Percentiles rank a stretch among this genome's conserved stretches.
These are phyloP conservation scores for Fusarium continuum DNA, from an alignment of 2,329 filamentous ascomycete species.

Conservation along the genomic window DNA sequence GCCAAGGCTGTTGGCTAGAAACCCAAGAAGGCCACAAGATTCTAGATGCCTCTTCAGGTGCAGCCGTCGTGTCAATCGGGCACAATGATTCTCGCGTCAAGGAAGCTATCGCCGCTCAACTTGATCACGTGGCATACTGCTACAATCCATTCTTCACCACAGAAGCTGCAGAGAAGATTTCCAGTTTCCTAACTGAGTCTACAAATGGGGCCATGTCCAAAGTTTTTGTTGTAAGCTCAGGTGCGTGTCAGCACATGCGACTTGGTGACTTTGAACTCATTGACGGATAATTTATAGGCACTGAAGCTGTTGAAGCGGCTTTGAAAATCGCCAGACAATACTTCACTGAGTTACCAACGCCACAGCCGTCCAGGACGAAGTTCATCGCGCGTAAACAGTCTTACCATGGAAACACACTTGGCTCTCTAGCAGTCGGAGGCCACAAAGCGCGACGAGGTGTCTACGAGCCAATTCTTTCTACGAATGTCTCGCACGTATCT, in stretches of 20 bases:
- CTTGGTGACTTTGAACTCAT: rapidly evolving
- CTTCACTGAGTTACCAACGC: conserved; percentile 26
- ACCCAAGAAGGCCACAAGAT: conserved; percentile 16
- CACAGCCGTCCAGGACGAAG: conserved; percentile 11
- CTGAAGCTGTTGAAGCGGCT: conserved; percentile 35
- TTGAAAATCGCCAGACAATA: conserved; percentile 37
- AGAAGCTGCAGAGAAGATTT: conserved; percentile 21
- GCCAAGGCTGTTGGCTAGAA: conserved; percentile 24
- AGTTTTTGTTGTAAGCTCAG: conserved; percentile 28
- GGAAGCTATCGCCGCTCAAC: conserved; percentile 10
- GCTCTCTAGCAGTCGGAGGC: conserved; percentile 6
- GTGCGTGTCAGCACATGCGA: neutral
- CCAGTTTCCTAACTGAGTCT: conserved; percentile 16
- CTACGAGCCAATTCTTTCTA: conserved; percentile 40
- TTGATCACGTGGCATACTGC: conserved; percentile 25
- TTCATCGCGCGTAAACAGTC: conserved; percentile 36
- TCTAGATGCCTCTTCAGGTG: conserved; percentile 30
- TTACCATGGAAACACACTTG: conserved; percentile 33
- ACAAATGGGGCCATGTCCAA: conserved; percentile 22
- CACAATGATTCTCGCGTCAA: conserved; percentile 26
- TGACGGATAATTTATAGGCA: conserved; percentile 6
- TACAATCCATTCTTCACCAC: conserved; percentile 32
- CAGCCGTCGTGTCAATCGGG: conserved; percentile 29
- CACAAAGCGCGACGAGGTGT: conserved; percentile 38
- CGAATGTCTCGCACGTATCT: conserved; percentile 43